Percentiles rank a stretch among this genome's conserved stretches.
These are phyloP conservation scores for Phytopythium boreale DNA, from an alignment of 352 stramenopile species.

Conservation along the genomic window DNA sequence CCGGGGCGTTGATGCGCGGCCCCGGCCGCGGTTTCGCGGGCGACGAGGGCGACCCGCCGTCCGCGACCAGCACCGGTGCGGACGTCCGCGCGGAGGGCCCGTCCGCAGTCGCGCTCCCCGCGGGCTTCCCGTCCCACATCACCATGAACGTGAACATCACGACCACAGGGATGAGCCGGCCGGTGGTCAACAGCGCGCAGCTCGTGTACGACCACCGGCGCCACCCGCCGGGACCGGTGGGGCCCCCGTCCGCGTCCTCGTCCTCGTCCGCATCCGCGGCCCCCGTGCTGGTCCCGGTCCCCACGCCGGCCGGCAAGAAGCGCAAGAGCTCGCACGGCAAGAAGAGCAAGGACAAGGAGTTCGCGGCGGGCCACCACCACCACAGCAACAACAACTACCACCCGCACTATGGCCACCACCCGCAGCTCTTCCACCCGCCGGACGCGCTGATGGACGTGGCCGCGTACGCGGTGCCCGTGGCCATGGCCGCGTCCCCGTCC, in stretches of 20 bases:
- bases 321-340: neutral
- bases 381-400: neutral
- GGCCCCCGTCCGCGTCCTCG: neutral
- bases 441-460: neutral
- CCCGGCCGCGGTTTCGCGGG: neutral
- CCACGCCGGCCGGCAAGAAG: neutral
- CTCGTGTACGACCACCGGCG: neutral
- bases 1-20: too few species aligned
- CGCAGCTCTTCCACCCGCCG: too few species aligned
- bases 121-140: slow-evolving; percentile 9
- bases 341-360: neutral
- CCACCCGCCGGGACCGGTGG: neutral
- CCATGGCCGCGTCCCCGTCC: neutral
- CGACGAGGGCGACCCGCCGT: neutral
- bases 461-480: neutral
- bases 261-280: neutral
- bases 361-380: too few species aligned
- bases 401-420: neutral
- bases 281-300: neutral
- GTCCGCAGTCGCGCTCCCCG: neutral
- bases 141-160: slow-evolving; percentile 15
- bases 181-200: neutral
- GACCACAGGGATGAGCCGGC: neutral
- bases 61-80: neutral
- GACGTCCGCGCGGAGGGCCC: neutral